Evolutionary conservation across 2,329 filamentous ascomycete genomes (phyloP).

Genomic region (Fusarium penzigii): DNA sequence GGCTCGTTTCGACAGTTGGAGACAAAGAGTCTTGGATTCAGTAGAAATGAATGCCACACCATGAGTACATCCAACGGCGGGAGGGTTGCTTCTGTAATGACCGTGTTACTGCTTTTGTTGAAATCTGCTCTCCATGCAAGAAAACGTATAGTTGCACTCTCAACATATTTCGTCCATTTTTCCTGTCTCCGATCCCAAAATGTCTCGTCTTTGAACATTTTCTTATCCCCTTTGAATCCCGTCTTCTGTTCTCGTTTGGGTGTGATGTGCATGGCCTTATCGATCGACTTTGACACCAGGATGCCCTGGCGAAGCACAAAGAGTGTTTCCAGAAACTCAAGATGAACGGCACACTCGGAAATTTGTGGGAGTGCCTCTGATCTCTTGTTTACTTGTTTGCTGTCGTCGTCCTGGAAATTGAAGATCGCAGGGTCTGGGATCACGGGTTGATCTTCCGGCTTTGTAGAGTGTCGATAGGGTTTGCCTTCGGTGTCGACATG

Average conservation of each 20-base stretch:
- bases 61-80: constrained; percentile 36
- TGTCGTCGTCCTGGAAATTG: background rate
- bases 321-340: constrained; percentile 61
- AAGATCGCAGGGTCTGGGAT: constrained; percentile 7
- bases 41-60: constrained; percentile 39
- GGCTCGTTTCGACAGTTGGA: constrained; percentile 9
- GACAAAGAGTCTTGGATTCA: constrained; percentile 32
- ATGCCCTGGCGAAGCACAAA: constrained; percentile 47
- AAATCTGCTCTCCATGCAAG: constrained; percentile 22
- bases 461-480: constrained; percentile 2
- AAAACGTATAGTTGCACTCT: constrained; percentile 31
- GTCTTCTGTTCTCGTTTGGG: constrained; percentile 16
- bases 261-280: constrained; percentile 16
- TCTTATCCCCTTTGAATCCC: constrained; percentile 15
- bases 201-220: constrained; percentile 20
- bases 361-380: constrained; percentile 1
- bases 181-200: constrained; percentile 19
- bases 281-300: constrained; percentile 19
- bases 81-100: constrained; percentile 6
- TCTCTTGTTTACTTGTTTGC: accelerated
- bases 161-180: constrained; percentile 30
- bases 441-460: background rate
- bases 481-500: constrained; percentile 2
- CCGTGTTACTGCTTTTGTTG: background rate
- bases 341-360: constrained; percentile 41